Conservation (phyloP, 1,284 basidiomycete species). For the Heterobasidion annosum region DNA sequence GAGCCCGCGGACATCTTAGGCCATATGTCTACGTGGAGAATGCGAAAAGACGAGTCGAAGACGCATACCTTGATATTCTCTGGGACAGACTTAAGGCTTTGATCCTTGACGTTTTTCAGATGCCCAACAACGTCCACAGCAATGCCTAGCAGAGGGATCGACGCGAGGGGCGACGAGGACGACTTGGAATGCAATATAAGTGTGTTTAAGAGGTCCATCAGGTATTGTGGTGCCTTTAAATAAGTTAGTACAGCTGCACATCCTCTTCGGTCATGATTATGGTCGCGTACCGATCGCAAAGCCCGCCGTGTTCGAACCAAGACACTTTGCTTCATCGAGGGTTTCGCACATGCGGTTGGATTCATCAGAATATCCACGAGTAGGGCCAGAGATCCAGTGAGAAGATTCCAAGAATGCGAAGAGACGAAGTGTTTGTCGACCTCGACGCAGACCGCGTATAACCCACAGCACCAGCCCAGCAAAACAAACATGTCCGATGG, state of each 20-base stretch:
- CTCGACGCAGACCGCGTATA: slow-evolving; percentile 47
- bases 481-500: slow-evolving; percentile 62
- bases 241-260: slow-evolving; percentile 14
- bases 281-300: slow-evolving; percentile 39
- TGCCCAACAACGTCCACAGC: slow-evolving; percentile 53
- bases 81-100: slow-evolving; percentile 29
- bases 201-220: slow-evolving; percentile 39
- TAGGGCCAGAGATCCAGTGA: slow-evolving; percentile 45
- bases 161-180: slow-evolving; percentile 33
- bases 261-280: too few relatives aligned
- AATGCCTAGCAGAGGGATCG: slow-evolving; percentile 48
- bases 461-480: slow-evolving; percentile 62
- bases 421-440: slow-evolving; percentile 33
- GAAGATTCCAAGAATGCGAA: slow-evolving; percentile 35
- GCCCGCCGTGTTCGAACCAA: slow-evolving; percentile 54
- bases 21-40: too few relatives aligned
- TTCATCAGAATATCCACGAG: slow-evolving; percentile 52
- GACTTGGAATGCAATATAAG: slow-evolving; percentile 42
- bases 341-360: slow-evolving; percentile 42
- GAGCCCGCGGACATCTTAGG: too few relatives aligned
- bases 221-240: slow-evolving; percentile 33
- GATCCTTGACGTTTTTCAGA: slow-evolving; percentile 42
- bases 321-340: slow-evolving; percentile 50
- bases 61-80: slow-evolving; percentile 32
- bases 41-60: not conserved